These are phyloP conservation scores for Blepharisma japonicum DNA, from an alignment of 73 alveolate genomes.

Conservation along the genomic window DNA sequence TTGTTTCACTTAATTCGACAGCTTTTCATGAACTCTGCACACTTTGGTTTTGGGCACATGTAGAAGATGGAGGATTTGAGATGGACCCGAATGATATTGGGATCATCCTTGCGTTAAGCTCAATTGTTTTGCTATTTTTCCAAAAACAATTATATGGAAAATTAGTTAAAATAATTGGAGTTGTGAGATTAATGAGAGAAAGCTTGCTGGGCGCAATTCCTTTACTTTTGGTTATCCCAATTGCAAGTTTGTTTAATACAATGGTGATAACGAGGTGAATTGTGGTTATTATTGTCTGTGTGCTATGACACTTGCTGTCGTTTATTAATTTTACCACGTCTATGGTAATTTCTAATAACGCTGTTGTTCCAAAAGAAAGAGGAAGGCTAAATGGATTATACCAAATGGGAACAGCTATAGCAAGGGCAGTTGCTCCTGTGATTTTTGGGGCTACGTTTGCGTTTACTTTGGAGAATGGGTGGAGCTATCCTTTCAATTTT, in stretches of 20 bases:
- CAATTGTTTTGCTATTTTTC: background rate
- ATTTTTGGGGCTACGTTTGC: background rate
- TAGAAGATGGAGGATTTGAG: conserved; percentile 11
- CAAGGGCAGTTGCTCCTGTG: background rate
- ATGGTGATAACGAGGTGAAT: no score
- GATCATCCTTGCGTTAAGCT: background rate
- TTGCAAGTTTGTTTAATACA: no score
- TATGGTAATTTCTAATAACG: background rate
- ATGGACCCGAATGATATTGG: conserved; percentile 1
- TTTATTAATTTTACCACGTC: conserved; percentile 17
- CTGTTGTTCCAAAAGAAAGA: conserved; percentile 1
- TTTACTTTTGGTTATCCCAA: no score
- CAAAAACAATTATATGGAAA: background rate
- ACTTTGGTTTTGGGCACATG: background rate
- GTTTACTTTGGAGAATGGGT: background rate
- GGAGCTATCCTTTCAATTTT: conserved; percentile 16
- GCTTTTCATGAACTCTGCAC: background rate
- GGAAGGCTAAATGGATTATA: conserved; percentile 3
- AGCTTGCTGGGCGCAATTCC: no score
- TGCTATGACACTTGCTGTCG: no score
- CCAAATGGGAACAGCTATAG: background rate
- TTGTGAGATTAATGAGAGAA: no score
- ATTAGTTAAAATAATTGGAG: background rate
- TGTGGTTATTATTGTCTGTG: no score
- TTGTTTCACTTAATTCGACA: background rate